phyloP scores from a whole-genome alignment of 139 green algal species.

The Medakamo hakoo region DNA sequence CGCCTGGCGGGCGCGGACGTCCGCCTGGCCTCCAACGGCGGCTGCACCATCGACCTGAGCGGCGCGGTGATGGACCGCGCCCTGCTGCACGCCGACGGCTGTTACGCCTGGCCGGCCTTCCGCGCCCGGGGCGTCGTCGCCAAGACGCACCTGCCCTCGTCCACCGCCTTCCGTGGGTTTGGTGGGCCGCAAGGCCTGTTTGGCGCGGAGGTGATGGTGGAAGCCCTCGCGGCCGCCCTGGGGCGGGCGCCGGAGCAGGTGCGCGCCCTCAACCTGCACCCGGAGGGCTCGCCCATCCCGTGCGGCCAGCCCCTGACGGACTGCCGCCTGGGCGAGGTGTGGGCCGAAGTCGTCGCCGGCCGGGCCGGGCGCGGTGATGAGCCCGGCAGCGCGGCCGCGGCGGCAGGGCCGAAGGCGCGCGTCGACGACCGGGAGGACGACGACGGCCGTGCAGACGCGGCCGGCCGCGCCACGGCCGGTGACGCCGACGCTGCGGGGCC shows the following conservation, averaged over 20 bases:
- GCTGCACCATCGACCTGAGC: constrained; percentile 69
- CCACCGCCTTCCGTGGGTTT: constrained; percentile 93
- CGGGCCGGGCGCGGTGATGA: no score
- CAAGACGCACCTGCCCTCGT: constrained; percentile 71
- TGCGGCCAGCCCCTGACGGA: no score
- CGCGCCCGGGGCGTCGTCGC: constrained; percentile 37
- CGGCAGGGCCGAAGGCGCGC: no score
- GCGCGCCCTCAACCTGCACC: constrained; percentile 61
- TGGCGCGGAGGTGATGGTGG: constrained; percentile 66
- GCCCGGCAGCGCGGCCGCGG: no score
- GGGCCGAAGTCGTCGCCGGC: no score
- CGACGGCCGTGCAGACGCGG: no score
- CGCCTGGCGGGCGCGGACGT: constrained; percentile 58
- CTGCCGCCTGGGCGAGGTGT: neutral
- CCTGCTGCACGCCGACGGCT: constrained; percentile 54
- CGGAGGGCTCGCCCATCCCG: no score
- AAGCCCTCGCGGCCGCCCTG: constrained; percentile 39
- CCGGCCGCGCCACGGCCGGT: neutral
- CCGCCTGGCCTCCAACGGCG: constrained; percentile 80
- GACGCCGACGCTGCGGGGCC: no score
- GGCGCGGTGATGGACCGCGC: constrained; percentile 72
- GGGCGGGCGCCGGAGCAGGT: constrained; percentile 19
- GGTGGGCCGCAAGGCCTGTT: constrained; percentile 75
- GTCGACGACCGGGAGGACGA: no score
- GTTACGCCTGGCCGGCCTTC: constrained; percentile 57